Evolutionary conservation across 2,329 filamentous ascomycete species (phyloP).

Genomic region (Camptophora hylomeconis): DNA sequence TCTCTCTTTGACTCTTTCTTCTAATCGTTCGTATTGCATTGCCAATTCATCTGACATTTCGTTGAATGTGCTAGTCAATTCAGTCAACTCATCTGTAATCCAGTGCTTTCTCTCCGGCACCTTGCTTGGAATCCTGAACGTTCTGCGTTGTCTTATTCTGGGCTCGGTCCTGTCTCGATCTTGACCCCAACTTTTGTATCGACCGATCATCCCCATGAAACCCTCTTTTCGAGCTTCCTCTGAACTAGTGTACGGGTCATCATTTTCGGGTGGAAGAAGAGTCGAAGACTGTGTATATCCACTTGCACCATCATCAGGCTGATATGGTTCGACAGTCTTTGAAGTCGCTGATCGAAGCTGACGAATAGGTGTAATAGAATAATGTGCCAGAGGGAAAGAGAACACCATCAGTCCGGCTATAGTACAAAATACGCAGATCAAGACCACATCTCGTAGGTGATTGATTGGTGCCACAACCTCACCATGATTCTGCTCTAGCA

Average conservation of each 20-base stretch:
- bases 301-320: constrained; percentile 23
- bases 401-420: constrained; percentile 59
- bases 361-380: constrained; percentile 67
- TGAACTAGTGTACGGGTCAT: constrained; percentile 33
- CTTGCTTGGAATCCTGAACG: constrained; percentile 72
- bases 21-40: constrained; percentile 72
- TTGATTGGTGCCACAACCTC: constrained; percentile 68
- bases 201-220: constrained; percentile 10
- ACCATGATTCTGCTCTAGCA: constrained; percentile 60
- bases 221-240: constrained; percentile 26
- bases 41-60: constrained; percentile 85
- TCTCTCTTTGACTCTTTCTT: constrained; percentile 70
- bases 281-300: constrained; percentile 23
- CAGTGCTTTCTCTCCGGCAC: constrained; percentile 63
- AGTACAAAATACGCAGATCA: constrained; percentile 77
- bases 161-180: constrained; percentile 8
- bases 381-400: constrained; percentile 66
- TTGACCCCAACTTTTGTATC: constrained; percentile 8
- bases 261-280: constrained; percentile 26
- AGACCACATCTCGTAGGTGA: constrained; percentile 62
- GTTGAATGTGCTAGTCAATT: constrained; percentile 75
- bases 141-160: constrained; percentile 16
- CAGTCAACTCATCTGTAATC: constrained; percentile 72
- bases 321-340: constrained; percentile 51
- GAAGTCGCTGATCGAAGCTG: constrained; percentile 62